These are phyloP conservation scores for Tilletia setariae DNA, from an alignment of 1,284 basidiomycete genomes.

Conservation along the genomic window DNA sequence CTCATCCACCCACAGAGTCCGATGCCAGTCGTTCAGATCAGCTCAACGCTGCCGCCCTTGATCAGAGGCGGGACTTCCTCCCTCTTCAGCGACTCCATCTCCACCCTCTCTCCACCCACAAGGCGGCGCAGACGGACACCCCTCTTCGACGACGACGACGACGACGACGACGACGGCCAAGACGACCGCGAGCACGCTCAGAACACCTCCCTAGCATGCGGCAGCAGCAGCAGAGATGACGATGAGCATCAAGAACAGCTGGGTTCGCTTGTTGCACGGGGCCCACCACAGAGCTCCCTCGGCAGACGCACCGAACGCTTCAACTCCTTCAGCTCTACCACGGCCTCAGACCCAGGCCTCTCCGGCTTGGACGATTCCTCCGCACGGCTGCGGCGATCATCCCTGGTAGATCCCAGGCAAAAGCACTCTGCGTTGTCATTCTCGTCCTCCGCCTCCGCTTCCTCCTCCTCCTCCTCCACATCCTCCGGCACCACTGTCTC, in stretches of 20 bases:
- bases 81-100: background rate
- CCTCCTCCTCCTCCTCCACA: background rate
- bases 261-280: too few species aligned
- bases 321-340: background rate
- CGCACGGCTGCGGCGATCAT: background rate
- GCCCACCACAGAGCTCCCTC: too few species aligned
- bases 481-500: conserved; percentile 5
- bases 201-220: background rate
- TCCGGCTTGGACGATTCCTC: background rate
- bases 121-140: background rate
- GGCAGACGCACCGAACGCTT: background rate
- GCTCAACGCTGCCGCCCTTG: conserved; percentile 1
- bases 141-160: conserved; percentile 11
- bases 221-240: background rate
- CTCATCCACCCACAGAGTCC: background rate
- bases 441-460: too few species aligned
- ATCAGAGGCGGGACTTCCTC: conserved; percentile 6
- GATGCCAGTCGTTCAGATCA: conserved; percentile 14
- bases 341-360: background rate
- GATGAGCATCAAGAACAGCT: background rate
- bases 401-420: background rate
- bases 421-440: too few species aligned
- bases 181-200: background rate
- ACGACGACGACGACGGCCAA: background rate
- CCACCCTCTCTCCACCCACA: background rate